Percentiles rank a stretch among this genome's conserved stretches.
Evolutionary conservation across 1,284 basidiomycete genomes (phyloP).

Genomic region (Leccinum griseonigrum): DNA sequence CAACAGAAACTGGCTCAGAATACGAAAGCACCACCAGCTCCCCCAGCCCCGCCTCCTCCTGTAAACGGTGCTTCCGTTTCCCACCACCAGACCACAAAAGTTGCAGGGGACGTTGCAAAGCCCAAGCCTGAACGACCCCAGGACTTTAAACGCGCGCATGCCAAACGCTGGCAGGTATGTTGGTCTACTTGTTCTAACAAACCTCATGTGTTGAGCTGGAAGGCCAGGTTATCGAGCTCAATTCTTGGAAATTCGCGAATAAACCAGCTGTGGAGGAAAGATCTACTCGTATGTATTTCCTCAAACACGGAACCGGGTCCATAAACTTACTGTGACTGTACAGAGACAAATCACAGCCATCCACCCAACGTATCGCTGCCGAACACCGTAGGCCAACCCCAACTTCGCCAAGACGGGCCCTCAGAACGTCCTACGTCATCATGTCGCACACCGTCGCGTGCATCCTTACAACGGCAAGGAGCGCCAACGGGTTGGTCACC

Average conservation of each 20-base stretch:
- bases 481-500: slow-evolving; percentile 31
- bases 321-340: background rate
- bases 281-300: slow-evolving; percentile 12
- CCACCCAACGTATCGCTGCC: background rate
- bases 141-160: slow-evolving; percentile 17
- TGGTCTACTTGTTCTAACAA: background rate
- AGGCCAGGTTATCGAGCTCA: slow-evolving; percentile 9
- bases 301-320: background rate
- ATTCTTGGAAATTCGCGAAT: slow-evolving; percentile 16
- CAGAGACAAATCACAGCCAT: slow-evolving; percentile 7
- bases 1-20: slow-evolving; percentile 17
- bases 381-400: background rate
- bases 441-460: slow-evolving; percentile 7
- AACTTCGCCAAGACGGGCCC: background rate
- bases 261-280: slow-evolving; percentile 11
- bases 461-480: slow-evolving; percentile 14
- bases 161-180: slow-evolving; percentile 31
- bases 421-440: background rate
- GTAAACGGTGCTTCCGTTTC: background rate
- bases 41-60: background rate
- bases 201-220: slow-evolving; percentile 1
- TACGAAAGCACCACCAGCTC: background rate
- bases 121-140: slow-evolving; percentile 8
- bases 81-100: slow-evolving; percentile 3
- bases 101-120: background rate